Percentiles rank a stretch among this genome's conserved stretches.
phyloP scores from a whole-genome alignment of 176 grass and related monocot species.

The Neostapfia colusana region DNA sequence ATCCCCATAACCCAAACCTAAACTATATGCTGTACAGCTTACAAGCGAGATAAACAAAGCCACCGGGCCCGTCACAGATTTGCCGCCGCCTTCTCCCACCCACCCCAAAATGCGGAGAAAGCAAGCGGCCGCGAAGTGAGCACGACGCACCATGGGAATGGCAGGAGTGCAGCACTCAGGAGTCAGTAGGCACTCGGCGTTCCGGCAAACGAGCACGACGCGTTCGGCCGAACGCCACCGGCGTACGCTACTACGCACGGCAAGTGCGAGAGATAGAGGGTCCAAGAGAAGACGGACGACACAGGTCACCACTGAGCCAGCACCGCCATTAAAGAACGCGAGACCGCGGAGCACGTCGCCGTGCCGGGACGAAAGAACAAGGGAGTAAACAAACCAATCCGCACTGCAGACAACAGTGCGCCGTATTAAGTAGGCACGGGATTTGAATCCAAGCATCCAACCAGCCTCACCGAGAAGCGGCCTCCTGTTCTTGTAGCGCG shows the following conservation, averaged over 20 bases:
- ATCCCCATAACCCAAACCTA: not conserved
- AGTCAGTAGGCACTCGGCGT: constrained; percentile 7
- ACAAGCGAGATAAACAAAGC: not conserved
- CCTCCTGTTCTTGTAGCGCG: constrained; percentile 22
- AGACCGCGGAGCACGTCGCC: constrained; percentile 20
- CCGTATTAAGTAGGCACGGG: constrained; percentile 5
- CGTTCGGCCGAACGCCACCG: constrained; percentile 29
- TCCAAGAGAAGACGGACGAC: not conserved
- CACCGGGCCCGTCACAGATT: not conserved
- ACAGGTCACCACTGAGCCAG: constrained; percentile 14
- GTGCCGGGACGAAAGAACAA: constrained; percentile 39
- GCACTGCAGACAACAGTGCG: constrained; percentile 4
- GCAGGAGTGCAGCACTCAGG: not conserved
- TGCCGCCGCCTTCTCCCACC: not conserved
- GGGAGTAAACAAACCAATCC: constrained; percentile 46
- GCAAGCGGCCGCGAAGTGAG: not conserved
- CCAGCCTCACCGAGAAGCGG: not conserved
- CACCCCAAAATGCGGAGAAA: not conserved
- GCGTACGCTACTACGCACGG: constrained; percentile 4
- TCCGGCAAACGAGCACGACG: constrained; percentile 11
- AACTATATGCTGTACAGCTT: too few relatives aligned
- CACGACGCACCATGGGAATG: not conserved
- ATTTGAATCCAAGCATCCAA: constrained; percentile 50
- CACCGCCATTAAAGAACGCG: constrained; percentile 23
- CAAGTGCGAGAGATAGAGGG: not conserved